These are phyloP conservation scores for Hypoxylon fragiforme DNA, from an alignment of 495 filamentous ascomycete species.

Conservation along the genomic window DNA sequence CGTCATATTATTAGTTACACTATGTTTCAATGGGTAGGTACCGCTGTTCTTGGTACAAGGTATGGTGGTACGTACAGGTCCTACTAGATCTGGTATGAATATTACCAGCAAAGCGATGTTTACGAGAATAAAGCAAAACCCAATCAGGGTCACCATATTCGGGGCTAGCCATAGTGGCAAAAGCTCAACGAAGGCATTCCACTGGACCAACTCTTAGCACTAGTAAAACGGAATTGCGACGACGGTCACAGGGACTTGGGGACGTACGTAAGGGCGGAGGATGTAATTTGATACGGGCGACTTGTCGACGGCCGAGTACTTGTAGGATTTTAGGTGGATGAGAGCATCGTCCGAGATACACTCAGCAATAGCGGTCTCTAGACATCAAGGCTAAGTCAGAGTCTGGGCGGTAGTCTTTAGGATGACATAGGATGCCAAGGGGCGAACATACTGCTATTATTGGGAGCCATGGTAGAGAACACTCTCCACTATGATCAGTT, in stretches of 20 bases:
- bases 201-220: conserved; percentile 58
- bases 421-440: conserved; percentile 9
- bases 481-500: conserved; percentile 3
- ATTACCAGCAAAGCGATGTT: conserved; percentile 82
- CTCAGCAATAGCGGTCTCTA: conserved; percentile 57
- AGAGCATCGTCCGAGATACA: conserved; percentile 64
- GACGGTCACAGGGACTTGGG: conserved; percentile 8
- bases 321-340: conserved; percentile 89
- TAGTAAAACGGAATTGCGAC: conserved; percentile 7
- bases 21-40: background rate
- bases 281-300: conserved; percentile 93
- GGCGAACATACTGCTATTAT: conserved; percentile 45
- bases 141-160: conserved; percentile 94
- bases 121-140: conserved; percentile 88
- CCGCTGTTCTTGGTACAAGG: no score
- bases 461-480: conserved; percentile 44
- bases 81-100: conserved; percentile 87
- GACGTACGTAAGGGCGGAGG: conserved; percentile 86
- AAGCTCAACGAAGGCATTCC: conserved; percentile 94
- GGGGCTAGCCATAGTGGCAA: conserved; percentile 95
- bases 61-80: conserved; percentile 65
- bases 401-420: conserved; percentile 6
- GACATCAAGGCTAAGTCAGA: conserved; percentile 28
- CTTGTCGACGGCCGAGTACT: conserved; percentile 96
- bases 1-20: conserved; percentile 18